Conservation (phyloP, 2,329 filamentous ascomycete genomes). For the Cladosporium phlei region DNA sequence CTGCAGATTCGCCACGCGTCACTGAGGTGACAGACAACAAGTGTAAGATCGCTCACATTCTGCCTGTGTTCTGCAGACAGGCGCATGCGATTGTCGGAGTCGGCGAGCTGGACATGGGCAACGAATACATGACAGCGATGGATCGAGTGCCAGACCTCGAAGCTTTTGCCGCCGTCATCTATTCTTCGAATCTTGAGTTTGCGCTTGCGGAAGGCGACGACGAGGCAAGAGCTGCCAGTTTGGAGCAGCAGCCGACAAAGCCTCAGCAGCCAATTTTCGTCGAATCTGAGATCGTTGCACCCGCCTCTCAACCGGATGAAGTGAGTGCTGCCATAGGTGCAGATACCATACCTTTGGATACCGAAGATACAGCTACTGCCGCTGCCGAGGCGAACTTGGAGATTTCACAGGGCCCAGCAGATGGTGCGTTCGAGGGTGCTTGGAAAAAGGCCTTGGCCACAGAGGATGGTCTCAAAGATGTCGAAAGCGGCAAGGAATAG, state of each 20-base stretch:
- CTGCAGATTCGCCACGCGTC: constrained; percentile 50
- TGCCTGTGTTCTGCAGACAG: constrained; percentile 86
- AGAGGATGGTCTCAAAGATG: constrained; percentile 31
- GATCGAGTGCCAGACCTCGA: constrained; percentile 72
- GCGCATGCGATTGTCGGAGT: constrained; percentile 77
- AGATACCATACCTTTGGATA: not conserved
- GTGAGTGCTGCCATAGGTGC: not conserved
- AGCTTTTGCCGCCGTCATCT: constrained; percentile 81
- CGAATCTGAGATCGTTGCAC: constrained; percentile 20
- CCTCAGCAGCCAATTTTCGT: constrained; percentile 4
- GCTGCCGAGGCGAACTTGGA: not conserved
- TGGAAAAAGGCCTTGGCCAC: constrained; percentile 62
- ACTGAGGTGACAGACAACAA: constrained; percentile 40
- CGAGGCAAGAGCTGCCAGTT: not conserved
- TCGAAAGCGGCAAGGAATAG: not conserved
- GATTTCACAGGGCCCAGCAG: constrained; percentile 24
- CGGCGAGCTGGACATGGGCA: constrained; percentile 55
- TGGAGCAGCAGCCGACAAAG: not conserved
- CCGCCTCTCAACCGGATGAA: not conserved
- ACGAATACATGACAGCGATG: constrained; percentile 58
- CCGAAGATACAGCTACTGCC: not conserved
- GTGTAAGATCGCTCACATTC: constrained; percentile 78
- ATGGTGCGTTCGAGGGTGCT: constrained; percentile 60
- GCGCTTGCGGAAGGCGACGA: constrained; percentile 37
- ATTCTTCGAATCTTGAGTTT: constrained; percentile 71